Evolutionary conservation across 2,329 filamentous ascomycete species (phyloP), one percentile per base, ranked within the genome.

Genomic region (Talaromyces amestolkiae): DNA sequence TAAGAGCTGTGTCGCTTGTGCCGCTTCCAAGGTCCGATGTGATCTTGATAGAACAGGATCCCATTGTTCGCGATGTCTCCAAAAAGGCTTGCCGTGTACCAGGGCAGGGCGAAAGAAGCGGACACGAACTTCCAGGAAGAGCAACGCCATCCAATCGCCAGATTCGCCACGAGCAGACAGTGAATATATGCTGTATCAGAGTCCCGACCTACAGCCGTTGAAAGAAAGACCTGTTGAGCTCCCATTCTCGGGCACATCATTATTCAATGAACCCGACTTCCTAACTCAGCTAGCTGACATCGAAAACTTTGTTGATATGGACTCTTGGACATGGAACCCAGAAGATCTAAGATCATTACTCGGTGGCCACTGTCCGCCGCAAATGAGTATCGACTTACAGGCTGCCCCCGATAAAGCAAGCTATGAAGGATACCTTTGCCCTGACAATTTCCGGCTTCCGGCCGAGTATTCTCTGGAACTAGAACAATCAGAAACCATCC

Each of bases 251-350:
- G 19, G 4, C 45, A 49, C 19, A 24, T 24, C 45, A 24, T 49
- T 24, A 3, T 2, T 22, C 11, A 24, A 24, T 24, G 45, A 49
- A 15, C 19, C 45, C 19, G 45, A 58, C 10, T 58, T 58, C n/a
- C 54, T 58, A 22, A 35, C 54, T 15, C 54, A 58, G 19, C 54
- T 58, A 9, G 54, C 54, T 22, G 54, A 58, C 31, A 58, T 58
- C 31, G 54, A 35, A 41, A 35, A 19, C 31, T 27, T 58, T n/a
- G 19, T 58, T 39, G 54, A 41, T 3, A 58, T 58, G 54, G 31
- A 35, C 31, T 24, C 54, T 19, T 58, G 54, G 54, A 33, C 54
- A 33, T 58, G 54, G 54, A 35, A 58, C 45, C 19, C 45, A 15
- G 45, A 49, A 24, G 45, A 49, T 49, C 45, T 49, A 49, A 49